These are phyloP conservation scores for Sodiomyces alkalinus DNA, from an alignment of 2,329 filamentous ascomycete genomes.

Conservation along the genomic window DNA sequence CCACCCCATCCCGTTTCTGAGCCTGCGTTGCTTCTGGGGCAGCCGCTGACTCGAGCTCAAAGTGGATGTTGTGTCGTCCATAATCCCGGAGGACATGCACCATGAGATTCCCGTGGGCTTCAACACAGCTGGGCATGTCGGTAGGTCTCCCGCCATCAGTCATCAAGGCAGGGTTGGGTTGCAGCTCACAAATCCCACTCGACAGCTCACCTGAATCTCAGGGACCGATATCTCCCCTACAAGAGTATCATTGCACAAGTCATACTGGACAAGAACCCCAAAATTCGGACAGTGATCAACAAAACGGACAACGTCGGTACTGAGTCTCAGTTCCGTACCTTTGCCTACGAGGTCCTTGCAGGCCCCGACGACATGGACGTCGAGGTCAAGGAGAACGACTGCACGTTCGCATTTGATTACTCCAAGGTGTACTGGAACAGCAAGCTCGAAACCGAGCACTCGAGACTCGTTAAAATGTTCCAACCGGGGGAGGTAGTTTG, in stretches of 20 bases:
- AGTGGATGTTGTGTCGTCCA: constrained; percentile 71
- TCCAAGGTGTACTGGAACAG: constrained; percentile 97
- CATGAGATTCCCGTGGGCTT: constrained; percentile 77
- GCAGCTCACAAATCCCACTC: no score
- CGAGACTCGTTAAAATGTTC: constrained; percentile 62
- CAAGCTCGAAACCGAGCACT: constrained; percentile 78
- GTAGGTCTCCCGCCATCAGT: constrained; percentile 25
- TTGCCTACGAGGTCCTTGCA: constrained; percentile 77
- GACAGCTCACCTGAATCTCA: constrained; percentile 72
- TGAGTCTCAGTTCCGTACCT: constrained; percentile 78
- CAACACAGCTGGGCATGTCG: constrained; percentile 76
- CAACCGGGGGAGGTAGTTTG: constrained; percentile 75
- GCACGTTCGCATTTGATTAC: constrained; percentile 86
- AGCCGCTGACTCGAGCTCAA: no score
- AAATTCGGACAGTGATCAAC: constrained; percentile 82
- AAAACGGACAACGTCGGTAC: constrained; percentile 81
- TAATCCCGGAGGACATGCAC: constrained; percentile 67
- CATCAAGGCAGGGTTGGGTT: no score
- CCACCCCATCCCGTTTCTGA: not conserved
- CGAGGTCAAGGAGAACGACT: constrained; percentile 65
- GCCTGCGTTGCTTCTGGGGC: no score
- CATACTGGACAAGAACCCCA: constrained; percentile 75
- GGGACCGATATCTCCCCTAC: constrained; percentile 69
- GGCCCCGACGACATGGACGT: constrained; percentile 76
- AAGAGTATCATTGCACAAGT: constrained; percentile 76